These are phyloP conservation scores for Lachnum nothofagi DNA, from an alignment of 2,329 filamentous ascomycete species.

Conservation along the genomic window DNA sequence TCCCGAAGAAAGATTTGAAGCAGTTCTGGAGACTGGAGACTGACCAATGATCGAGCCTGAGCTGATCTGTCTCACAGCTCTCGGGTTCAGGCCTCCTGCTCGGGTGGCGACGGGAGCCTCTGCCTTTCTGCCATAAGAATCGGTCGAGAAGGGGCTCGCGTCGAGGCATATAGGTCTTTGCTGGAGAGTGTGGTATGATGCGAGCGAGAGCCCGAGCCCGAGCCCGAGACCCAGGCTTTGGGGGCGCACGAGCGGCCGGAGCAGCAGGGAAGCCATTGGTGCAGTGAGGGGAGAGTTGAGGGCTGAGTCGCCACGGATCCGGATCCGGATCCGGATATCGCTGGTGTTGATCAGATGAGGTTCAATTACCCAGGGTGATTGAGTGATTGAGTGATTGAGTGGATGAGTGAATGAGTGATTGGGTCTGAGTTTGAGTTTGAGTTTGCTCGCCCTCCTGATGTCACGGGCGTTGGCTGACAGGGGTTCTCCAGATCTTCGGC, in stretches of 20 bases:
- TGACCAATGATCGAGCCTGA: constrained; percentile 30
- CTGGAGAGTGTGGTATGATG: constrained; percentile 29
- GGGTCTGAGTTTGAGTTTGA: no score
- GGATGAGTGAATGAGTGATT: no score
- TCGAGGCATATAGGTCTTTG: constrained; percentile 33
- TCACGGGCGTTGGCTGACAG: no score
- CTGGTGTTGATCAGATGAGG: no score
- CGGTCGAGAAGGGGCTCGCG: constrained; percentile 10
- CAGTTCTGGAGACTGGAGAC: not conserved
- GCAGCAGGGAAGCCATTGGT: constrained; percentile 29
- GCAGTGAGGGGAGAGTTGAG: not conserved
- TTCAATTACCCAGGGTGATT: no score
- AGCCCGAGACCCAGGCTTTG: constrained; percentile 32
- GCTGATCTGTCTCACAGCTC: constrained; percentile 31
- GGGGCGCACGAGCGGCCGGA: constrained; percentile 30
- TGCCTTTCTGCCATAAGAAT: constrained; percentile 30
- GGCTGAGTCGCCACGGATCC: no score
- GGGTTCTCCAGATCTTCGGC: no score
- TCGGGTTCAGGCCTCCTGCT: constrained; percentile 22
- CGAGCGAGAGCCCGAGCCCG: constrained; percentile 36
- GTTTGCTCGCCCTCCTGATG: no score
- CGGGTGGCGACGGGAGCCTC: constrained; percentile 19
- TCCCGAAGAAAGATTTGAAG: no score
- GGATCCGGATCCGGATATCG: no score
- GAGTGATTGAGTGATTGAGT: no score